Base-by-base conservation (phyloP, 768 basidiomycete genomes). In the Phanerochaete sordida region DNA sequence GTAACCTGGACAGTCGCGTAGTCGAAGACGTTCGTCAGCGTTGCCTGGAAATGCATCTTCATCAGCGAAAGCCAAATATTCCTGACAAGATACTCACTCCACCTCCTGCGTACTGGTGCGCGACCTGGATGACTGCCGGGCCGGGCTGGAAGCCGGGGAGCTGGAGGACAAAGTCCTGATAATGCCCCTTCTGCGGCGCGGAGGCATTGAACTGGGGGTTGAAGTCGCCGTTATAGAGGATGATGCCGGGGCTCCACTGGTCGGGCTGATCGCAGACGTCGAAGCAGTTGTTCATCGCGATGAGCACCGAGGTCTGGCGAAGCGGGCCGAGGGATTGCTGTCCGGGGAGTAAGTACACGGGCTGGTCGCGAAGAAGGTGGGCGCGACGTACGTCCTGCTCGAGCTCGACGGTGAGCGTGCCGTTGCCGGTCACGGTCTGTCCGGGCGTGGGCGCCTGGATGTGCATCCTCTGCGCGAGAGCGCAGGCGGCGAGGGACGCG, bases 181-280 rank as follows among this genome's bases (percentile, higher is more conserved):
- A 75, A 13, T 79, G 80, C 19, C 73, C 75, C 55, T 72, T 69
- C 47, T 26, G 37, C 2, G 67, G 64, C 26, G 66, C 61, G 1
- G 43, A 7, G 12, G 72, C 61, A 21, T 76, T 66, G 58, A 62
- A 68, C 58, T 75, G 62, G 0, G 82, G 81, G 26, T 68, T 63
- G 59, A 74, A 83, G 11, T 68, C 68, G 19, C 82, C 83, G 45
- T 75, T 77, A 68, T 80, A 82, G 48, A 84, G 69, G n/a, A 83
- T 73, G 11, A 54, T 64, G 5, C 79, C 81, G 64, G 82, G 60
- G 68, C 56, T 6, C 69, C 70, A 1, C 58, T 46, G 8, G 68
- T 69, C 7, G 69, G 31, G 16, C 57, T 57, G 31, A 50, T 59
- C 61, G 19, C 64, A 43, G 6, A 60, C 59, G 52, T 74, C 61